These are phyloP conservation scores for Dittrichia graveolens DNA, from an alignment of 129 eudicot genomes.

Conservation along the genomic window DNA sequence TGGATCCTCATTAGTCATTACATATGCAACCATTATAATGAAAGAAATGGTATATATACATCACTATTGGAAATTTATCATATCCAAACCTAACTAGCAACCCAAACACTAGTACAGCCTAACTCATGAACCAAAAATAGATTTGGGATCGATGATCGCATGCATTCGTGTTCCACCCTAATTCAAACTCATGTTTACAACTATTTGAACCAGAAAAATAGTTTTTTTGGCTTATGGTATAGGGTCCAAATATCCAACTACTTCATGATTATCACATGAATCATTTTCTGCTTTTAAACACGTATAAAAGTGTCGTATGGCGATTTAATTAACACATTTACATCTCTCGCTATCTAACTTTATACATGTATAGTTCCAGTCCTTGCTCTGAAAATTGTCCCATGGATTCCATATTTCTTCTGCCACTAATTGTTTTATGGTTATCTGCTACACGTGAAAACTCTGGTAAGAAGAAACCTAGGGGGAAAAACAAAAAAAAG, in stretches of 20 bases:
- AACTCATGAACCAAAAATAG: background rate
- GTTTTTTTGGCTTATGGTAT: conserved; percentile 1
- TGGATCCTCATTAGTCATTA: background rate
- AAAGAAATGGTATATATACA: too few relatives aligned
- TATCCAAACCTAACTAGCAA: background rate
- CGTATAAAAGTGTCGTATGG: conserved; percentile 25
- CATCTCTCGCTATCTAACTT: conserved; percentile 41
- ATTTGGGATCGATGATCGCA: conserved; percentile 5
- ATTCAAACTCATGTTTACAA: background rate
- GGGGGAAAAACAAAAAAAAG: background rate
- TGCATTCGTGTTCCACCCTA: background rate
- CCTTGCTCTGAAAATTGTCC: conserved; percentile 25
- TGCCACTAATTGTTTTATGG: background rate
- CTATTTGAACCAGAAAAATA: background rate
- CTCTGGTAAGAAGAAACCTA: background rate
- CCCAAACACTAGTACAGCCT: background rate
- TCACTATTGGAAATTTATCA: background rate
- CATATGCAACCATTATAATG: background rate
- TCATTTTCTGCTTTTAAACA: conserved; percentile 25
- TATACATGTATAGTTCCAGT: conserved; percentile 10
- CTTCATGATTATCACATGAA: background rate
- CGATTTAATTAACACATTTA: conserved; percentile 19
- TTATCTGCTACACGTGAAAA: background rate
- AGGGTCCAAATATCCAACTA: background rate
- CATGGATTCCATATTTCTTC: conserved; percentile 5